These are phyloP conservation scores for Aspergillus sp. DNA, from an alignment of 2,329 filamentous ascomycete species.

Conservation along the genomic window DNA sequence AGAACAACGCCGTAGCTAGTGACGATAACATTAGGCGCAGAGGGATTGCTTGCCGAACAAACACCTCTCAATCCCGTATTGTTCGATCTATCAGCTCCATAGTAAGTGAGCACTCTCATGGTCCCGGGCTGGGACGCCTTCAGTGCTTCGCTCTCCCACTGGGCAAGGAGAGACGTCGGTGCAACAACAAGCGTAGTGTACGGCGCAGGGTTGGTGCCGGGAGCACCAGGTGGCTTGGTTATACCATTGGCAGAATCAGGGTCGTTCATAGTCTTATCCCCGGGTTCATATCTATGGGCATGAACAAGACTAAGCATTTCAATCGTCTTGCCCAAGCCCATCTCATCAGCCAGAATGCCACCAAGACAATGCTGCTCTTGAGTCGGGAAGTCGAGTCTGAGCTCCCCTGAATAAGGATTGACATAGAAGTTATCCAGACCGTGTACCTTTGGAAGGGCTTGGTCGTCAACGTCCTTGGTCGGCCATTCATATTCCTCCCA, in stretches of 20 bases:
- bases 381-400: slow-evolving; percentile 81
- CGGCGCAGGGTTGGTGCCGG: slow-evolving; percentile 58
- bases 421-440: slow-evolving; percentile 75
- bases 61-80: slow-evolving; percentile 72
- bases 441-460: slow-evolving; percentile 56
- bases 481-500: slow-evolving; percentile 98
- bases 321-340: slow-evolving; percentile 97
- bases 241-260: slow-evolving; percentile 49
- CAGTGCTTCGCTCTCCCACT: slow-evolving; percentile 93
- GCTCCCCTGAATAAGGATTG: slow-evolving; percentile 91
- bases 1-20: slow-evolving; percentile 89
- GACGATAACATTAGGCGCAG: slow-evolving; percentile 81
- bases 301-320: slow-evolving; percentile 95
- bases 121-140: slow-evolving; percentile 80
- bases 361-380: slow-evolving; percentile 94
- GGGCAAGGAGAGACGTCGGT: slow-evolving; percentile 89
- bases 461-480: slow-evolving; percentile 73
- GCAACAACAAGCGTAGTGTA: slow-evolving; percentile 92
- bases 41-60: slow-evolving; percentile 65
- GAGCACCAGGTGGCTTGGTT: slow-evolving; percentile 51
- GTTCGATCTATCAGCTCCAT: slow-evolving; percentile 71
- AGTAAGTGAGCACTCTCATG: slow-evolving; percentile 80
- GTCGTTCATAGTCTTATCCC: slow-evolving; percentile 17
- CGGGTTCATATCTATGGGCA: slow-evolving; percentile 57
- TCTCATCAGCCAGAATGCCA: slow-evolving; percentile 87